These are phyloP conservation scores for Neoboletus brunneissimus DNA, from an alignment of 768 basidiomycete species.

Conservation along the genomic window DNA sequence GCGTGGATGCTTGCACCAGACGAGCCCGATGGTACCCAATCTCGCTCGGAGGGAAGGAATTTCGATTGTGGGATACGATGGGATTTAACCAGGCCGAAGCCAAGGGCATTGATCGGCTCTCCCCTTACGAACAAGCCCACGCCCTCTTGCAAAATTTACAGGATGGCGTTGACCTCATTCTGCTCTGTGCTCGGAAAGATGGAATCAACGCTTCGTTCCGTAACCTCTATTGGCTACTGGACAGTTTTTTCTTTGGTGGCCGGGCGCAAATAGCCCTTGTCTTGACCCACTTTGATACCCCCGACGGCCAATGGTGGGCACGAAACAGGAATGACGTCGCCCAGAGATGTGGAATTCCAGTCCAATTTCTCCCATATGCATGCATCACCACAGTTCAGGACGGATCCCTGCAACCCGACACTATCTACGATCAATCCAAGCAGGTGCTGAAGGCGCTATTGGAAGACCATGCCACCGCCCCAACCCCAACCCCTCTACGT, in stretches of 20 bases:
- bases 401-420: not conserved
- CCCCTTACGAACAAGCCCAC: slow-evolving; percentile 31
- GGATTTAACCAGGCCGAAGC: slow-evolving; percentile 30
- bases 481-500: slow-evolving; percentile 11
- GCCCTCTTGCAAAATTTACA: slow-evolving; percentile 33
- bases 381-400: slow-evolving; percentile 22
- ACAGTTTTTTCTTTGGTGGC: slow-evolving; percentile 37
- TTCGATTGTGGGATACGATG: slow-evolving; percentile 34
- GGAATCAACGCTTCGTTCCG: slow-evolving; percentile 34
- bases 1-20: slow-evolving; percentile 35
- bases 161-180: slow-evolving; percentile 38
- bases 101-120: slow-evolving; percentile 13
- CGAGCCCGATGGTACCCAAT: slow-evolving; percentile 22
- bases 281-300: slow-evolving; percentile 38
- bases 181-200: slow-evolving; percentile 40
- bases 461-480: slow-evolving; percentile 1
- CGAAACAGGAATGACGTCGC: slow-evolving; percentile 26
- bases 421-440: slow-evolving; percentile 13
- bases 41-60: slow-evolving; percentile 16
- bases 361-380: slow-evolving; percentile 7
- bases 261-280: slow-evolving; percentile 38
- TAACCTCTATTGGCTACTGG: slow-evolving; percentile 38
- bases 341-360: slow-evolving; percentile 12
- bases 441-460: slow-evolving; percentile 13
- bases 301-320: slow-evolving; percentile 39